Percentiles rank a stretch among this genome's conserved stretches.
Conservation (phyloP, 371 early-diverging fungal species). For the Fennellomyces sp. region DNA sequence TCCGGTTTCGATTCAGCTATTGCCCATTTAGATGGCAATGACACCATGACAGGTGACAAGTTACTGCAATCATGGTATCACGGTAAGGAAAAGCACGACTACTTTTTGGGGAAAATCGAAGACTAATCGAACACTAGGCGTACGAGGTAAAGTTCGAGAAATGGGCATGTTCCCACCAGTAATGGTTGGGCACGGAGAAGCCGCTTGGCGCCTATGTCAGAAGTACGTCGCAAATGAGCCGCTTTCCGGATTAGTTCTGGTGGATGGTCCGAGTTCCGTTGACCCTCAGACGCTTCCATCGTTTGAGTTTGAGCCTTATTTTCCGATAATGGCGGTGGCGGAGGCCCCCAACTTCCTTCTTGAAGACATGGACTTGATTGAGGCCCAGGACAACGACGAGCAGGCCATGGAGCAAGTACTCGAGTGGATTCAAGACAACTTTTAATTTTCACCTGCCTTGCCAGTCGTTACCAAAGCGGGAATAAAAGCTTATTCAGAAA, state of each 20-base stretch:
- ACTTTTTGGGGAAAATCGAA: no score
- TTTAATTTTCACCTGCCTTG: not conserved
- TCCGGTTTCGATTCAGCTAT: conserved; percentile 28
- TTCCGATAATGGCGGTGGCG: conserved; percentile 28
- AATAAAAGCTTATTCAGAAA: conserved; percentile 7
- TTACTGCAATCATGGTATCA: conserved; percentile 22
- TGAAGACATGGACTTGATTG: conserved; percentile 28
- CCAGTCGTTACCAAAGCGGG: not conserved
- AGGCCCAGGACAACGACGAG: not conserved
- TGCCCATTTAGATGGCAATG: conserved; percentile 3
- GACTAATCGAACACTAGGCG: not conserved
- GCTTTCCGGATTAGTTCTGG: conserved; percentile 35
- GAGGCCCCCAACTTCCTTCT: conserved; percentile 24
- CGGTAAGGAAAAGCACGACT: no score
- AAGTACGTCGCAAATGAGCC: conserved; percentile 48
- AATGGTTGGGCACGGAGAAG: conserved; percentile 31
- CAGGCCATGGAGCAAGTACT: conserved; percentile 11
- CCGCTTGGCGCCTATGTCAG: conserved; percentile 35
- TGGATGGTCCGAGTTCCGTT: not conserved
- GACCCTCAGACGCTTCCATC: conserved; percentile 10
- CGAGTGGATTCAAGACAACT: conserved; percentile 32
- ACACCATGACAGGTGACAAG: not conserved
- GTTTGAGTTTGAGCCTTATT: conserved; percentile 44
- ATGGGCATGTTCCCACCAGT: conserved; percentile 44
- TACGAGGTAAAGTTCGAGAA: conserved; percentile 20